Percentiles rank a stretch among this genome's conserved stretches.
Evolutionary conservation across 169 alveolate species (phyloP).

Genomic region (Plasmodium relictum): DNA sequence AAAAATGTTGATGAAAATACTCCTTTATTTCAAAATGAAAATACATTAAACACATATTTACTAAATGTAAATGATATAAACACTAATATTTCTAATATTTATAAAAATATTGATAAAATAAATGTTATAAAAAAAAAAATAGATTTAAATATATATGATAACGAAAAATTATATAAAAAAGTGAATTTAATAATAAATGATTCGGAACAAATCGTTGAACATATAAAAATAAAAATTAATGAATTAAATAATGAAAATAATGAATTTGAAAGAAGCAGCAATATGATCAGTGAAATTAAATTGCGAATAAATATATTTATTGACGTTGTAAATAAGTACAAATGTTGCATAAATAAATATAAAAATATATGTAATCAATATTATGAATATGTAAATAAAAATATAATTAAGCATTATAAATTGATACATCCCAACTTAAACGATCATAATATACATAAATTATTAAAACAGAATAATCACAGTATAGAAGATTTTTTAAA

Average conservation of each 20-base stretch:
- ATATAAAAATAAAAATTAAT: constrained; percentile 15
- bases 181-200: constrained; percentile 11
- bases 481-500: constrained; percentile 37
- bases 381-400: constrained; percentile 55
- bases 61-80: constrained; percentile 46
- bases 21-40: constrained; percentile 3
- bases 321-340: constrained; percentile 58
- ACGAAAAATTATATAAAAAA: constrained; percentile 26
- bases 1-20: constrained; percentile 19
- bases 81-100: constrained; percentile 24
- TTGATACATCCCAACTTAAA: constrained; percentile 30
- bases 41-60: constrained; percentile 17
- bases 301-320: constrained; percentile 44
- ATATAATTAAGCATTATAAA: constrained; percentile 47
- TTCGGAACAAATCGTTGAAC: constrained; percentile 20
- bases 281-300: constrained; percentile 51
- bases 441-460: constrained; percentile 27
- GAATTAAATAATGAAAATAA: constrained; percentile 19
- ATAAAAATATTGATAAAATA: constrained; percentile 51
- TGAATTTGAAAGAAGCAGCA: constrained; percentile 16
- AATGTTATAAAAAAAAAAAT: constrained; percentile 54
- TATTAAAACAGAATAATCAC: constrained; percentile 9
- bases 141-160: constrained; percentile 58
- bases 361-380: constrained; percentile 53
- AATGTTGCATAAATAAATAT: constrained; percentile 43